A percentile compares a stretch with the other conserved stretches of the same genome.
Conservation (phyloP, 306 rosid species). For the Rosa persica region DNA sequence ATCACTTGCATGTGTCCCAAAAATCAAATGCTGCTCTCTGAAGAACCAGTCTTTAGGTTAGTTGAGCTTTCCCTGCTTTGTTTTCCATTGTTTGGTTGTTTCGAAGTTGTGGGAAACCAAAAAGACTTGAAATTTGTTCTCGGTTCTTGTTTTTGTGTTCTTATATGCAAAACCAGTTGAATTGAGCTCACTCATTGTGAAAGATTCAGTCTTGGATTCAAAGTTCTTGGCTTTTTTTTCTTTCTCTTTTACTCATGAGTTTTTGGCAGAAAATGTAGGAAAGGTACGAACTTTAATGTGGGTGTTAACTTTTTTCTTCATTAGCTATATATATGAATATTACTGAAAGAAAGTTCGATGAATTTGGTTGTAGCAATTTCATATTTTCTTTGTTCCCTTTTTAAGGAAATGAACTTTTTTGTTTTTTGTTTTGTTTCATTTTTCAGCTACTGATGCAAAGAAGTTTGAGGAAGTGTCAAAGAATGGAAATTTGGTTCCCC, state of each 20-base stretch:
- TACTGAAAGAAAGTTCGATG: not conserved
- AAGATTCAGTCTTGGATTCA: not conserved
- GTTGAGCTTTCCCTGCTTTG: not conserved
- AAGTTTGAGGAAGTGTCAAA: slow-evolving; percentile 59
- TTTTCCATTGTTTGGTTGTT: slow-evolving; percentile 11
- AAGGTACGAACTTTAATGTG: not conserved
- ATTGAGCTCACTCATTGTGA: not conserved
- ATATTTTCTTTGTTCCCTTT: not conserved
- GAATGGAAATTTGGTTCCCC: slow-evolving; percentile 62
- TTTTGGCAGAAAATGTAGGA: not conserved
- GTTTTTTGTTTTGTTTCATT: not conserved
- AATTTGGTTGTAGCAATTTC: not conserved
- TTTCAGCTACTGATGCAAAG: slow-evolving; percentile 38
- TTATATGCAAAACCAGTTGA: not conserved
- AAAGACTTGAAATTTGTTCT: not conserved
- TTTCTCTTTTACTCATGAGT: not conserved
- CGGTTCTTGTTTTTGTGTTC: not conserved
- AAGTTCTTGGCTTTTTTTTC: not conserved
- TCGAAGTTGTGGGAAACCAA: not conserved
- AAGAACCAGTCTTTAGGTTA: slow-evolving; percentile 30
- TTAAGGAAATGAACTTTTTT: not conserved
- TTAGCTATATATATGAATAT: not conserved
- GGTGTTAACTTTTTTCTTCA: not conserved
- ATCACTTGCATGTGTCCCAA: slow-evolving; percentile 20
- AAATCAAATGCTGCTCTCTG: slow-evolving; percentile 39